A percentile compares a stretch with the other conserved stretches of the same genome.
Evolutionary conservation across 164 flowering plant species (phyloP).

Genomic region (Vitis amurensis): DNA sequence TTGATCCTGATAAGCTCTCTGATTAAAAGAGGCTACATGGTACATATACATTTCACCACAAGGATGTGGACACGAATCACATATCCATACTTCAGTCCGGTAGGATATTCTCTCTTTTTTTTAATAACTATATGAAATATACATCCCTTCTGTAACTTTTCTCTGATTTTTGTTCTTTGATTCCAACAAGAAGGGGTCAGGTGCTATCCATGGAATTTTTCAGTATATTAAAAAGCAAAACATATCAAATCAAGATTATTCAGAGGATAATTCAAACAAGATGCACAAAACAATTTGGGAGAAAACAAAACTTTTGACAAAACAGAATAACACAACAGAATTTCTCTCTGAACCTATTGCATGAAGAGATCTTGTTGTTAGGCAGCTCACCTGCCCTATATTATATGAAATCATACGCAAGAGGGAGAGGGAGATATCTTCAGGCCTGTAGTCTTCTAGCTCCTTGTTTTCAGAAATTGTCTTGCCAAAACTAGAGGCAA

Average conservation of each 20-base stretch:
- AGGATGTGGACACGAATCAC: too few species aligned
- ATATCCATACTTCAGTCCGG: too few species aligned
- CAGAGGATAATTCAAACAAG: neutral
- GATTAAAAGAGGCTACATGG: too few species aligned
- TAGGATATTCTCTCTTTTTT: too few species aligned
- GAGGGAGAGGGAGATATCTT: slow-evolving; percentile 91
- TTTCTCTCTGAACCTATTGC: neutral
- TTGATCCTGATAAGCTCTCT: too few species aligned
- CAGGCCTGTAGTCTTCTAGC: slow-evolving; percentile 91
- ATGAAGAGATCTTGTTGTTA: neutral
- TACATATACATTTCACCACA: too few species aligned
- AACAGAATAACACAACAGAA: neutral
- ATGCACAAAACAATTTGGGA: neutral
- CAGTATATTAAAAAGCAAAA: too few species aligned
- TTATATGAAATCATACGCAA: slow-evolving; percentile 96
- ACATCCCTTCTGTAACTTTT: too few species aligned
- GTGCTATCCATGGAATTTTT: neutral
- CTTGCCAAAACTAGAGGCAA: slow-evolving; percentile 99
- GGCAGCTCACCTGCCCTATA: slow-evolving; percentile 80
- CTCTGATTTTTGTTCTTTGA: too few species aligned
- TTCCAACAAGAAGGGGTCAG: too few species aligned
- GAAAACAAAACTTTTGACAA: neutral
- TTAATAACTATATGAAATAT: too few species aligned
- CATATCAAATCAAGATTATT: neutral
- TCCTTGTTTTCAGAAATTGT: slow-evolving; percentile 86